Percentiles rank a stretch among this genome's conserved stretches.
Evolutionary conservation across 192 early-diverging fungal species (phyloP).

Genomic region (Umbelopsis sp.): DNA sequence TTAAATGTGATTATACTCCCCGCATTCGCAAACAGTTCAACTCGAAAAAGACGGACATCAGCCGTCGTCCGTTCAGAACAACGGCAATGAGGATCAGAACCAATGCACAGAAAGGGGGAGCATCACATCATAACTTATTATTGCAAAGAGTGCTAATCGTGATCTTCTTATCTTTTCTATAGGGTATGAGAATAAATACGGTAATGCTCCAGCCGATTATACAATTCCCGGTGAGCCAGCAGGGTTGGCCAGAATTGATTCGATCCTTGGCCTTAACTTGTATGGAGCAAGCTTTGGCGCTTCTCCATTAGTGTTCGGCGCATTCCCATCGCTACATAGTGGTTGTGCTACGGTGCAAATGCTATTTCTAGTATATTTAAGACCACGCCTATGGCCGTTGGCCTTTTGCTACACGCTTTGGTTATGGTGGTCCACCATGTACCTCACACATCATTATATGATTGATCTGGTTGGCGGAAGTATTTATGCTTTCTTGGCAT

Average conservation of each 20-base stretch:
- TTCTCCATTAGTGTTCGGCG: conserved; percentile 76
- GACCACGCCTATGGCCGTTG: conserved; percentile 49
- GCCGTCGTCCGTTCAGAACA: not conserved
- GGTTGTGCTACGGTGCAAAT: conserved; percentile 68
- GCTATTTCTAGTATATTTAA: conserved; percentile 57
- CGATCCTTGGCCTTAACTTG: conserved; percentile 62
- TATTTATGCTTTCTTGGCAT: conserved; percentile 64
- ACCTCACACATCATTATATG: conserved; percentile 76
- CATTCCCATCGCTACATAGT: conserved; percentile 75
- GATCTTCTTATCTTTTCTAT: conserved; percentile 13
- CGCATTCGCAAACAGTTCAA: too few species aligned
- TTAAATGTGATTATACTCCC: not conserved
- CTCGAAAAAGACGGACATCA: too few species aligned
- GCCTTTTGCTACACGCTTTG: conserved; percentile 61
- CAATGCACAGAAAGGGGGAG: not conserved
- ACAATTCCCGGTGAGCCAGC: conserved; percentile 69
- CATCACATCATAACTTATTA: not conserved
- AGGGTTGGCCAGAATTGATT: conserved; percentile 69
- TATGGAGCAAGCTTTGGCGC: conserved; percentile 66
- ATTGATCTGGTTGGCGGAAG: conserved; percentile 70
- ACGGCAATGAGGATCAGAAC: not conserved
- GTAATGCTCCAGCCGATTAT: conserved; percentile 64
- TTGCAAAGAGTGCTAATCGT: too few species aligned
- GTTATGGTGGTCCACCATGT: conserved; percentile 85
- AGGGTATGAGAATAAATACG: conserved; percentile 74